Evolutionary conservation across 345 rosid genomes (phyloP).

Genomic region (Acer negundo): DNA sequence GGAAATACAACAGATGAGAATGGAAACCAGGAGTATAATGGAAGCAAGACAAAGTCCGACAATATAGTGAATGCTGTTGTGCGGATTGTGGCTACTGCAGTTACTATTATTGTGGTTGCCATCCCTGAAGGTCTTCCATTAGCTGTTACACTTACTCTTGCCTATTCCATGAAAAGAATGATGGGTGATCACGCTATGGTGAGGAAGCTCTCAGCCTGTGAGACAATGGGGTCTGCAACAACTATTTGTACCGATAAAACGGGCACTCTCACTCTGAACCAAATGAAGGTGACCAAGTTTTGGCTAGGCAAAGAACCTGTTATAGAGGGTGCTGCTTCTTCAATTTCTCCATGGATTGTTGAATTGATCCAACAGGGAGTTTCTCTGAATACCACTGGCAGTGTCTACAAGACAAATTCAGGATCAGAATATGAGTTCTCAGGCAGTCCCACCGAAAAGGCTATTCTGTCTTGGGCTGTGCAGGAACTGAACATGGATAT

Average conservation of each 20-base stretch:
- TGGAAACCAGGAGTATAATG: slow-evolving; percentile 45
- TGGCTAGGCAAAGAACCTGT: slow-evolving; percentile 58
- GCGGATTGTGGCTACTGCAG: slow-evolving; percentile 65
- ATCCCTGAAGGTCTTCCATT: slow-evolving; percentile 83
- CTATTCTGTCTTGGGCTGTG: slow-evolving; percentile 74
- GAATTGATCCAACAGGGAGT: slow-evolving; percentile 58
- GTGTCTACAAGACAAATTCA: slow-evolving; percentile 36
- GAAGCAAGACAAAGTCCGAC: slow-evolving; percentile 46
- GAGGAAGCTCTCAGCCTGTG: slow-evolving; percentile 74
- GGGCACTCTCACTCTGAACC: slow-evolving; percentile 75
- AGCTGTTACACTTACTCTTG: slow-evolving; percentile 79
- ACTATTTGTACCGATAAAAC: slow-evolving; percentile 77
- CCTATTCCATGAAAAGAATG: slow-evolving; percentile 84
- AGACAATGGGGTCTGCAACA: slow-evolving; percentile 90
- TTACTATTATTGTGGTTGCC: slow-evolving; percentile 84
- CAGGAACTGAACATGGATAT: slow-evolving; percentile 38
- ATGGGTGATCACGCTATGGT: slow-evolving; percentile 88
- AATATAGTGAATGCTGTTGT: slow-evolving; percentile 60
- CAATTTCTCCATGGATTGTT: slow-evolving; percentile 35
- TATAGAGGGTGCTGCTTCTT: slow-evolving; percentile 10
- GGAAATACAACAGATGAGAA: slow-evolving; percentile 59
- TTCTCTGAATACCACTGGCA: slow-evolving; percentile 67
- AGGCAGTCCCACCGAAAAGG: slow-evolving; percentile 76
- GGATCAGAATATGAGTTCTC: slow-evolving; percentile 46
- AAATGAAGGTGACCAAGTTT: slow-evolving; percentile 64